phyloP scores from a whole-genome alignment of 352 stramenopile species.

The Pythium diclinum region DNA sequence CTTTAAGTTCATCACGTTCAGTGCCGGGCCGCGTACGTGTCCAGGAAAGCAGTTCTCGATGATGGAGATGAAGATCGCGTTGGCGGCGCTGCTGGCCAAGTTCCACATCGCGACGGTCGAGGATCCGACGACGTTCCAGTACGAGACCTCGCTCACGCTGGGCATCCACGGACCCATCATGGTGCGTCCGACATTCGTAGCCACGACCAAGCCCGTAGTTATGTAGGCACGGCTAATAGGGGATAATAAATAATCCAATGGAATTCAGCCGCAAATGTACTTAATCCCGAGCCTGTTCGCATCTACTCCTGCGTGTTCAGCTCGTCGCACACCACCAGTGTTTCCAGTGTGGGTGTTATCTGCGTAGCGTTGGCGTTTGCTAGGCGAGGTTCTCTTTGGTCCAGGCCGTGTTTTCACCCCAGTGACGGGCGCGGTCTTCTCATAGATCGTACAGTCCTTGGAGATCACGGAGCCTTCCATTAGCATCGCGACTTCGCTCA shows the following conservation, averaged over 20 bases:
- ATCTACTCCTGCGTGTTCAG: neutral
- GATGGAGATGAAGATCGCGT: constrained; percentile 58
- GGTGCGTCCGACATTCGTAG: neutral
- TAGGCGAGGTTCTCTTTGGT: neutral
- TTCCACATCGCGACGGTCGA: constrained; percentile 33
- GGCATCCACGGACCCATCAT: neutral
- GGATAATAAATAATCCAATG: too few species aligned
- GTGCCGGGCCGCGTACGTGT: constrained; percentile 57
- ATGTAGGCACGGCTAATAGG: neutral
- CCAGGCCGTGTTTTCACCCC: neutral
- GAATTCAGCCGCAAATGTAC: neutral
- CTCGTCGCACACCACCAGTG: neutral
- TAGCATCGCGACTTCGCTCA: constrained; percentile 15
- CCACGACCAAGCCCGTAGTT: neutral
- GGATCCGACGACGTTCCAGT: constrained; percentile 12
- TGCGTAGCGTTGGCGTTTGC: neutral
- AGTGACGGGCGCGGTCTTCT: neutral
- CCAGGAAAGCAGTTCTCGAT: constrained; percentile 56
- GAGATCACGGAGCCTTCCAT: constrained; percentile 17
- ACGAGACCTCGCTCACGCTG: constrained; percentile 3
- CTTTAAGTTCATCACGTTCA: constrained; percentile 64
- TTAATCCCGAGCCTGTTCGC: neutral
- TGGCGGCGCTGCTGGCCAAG: constrained; percentile 41
- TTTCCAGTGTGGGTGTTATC: neutral
- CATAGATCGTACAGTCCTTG: constrained; percentile 13